Base-by-base conservation (phyloP, 2,329 filamentous ascomycete species). In the Trichoderma sp. region DNA sequence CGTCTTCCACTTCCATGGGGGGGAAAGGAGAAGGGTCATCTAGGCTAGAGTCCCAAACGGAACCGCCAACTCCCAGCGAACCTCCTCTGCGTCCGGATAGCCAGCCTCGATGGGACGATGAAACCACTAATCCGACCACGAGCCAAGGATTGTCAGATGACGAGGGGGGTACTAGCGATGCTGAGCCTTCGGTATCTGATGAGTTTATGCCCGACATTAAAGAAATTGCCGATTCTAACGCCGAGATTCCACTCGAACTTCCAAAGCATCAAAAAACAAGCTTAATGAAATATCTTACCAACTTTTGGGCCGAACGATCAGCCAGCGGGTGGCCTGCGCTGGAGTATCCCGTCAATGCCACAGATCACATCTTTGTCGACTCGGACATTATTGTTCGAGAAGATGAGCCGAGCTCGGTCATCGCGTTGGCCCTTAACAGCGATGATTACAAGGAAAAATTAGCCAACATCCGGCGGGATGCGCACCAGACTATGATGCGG, bases 291-390 rank as follows among this genome's bases (percentile, higher is more conserved):
- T 94, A 97, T 83, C 85, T 99, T 57, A 96, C 94, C 19, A 97
- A 95, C 75, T 99, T 99, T 79, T 99, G 96, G 96, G 96, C 96
- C 2, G 96, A 99, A 80, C 89, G 96, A 65, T 98, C 96, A 59
- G 93, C 96, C 29, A 97, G 94, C 78, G 94, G 95, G 47, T 99
- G 96, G 96, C 87, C 91, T 6, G 88, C 91, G 27, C 86, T 99
- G 24, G 96, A 99, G 67, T 99, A 99, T 75, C 96, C 96, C 3
- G 87, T 98, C 72, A 92, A 88, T 72, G 85, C 91, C 57, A 92
- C 91, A 19, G 96, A 99, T 77, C 96, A 99, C 78, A 94, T 99
- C 59, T 98, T 98, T 81, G 92, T 94, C 66, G 94, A 99, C 80
- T 97, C 94, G 10, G 93, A 99, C 78, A 94, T 99, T 72, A 97